Percentiles rank a stretch among this genome's conserved stretches.
Conservation (phyloP, 495 filamentous ascomycete species). For the Bacidia gigantensis region DNA sequence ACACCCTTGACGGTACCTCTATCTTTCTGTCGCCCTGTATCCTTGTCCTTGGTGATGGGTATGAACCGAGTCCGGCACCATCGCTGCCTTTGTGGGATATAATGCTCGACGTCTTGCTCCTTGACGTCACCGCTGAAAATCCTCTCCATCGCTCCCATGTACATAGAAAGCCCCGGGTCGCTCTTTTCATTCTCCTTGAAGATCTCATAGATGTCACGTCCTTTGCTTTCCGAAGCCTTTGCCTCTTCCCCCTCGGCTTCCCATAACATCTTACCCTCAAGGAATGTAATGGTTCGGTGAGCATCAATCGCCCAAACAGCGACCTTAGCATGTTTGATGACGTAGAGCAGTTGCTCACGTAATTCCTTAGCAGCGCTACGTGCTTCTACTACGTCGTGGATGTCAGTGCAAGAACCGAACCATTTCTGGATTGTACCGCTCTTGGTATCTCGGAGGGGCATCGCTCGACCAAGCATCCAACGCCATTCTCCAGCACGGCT, state of each 20-base stretch:
- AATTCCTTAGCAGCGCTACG: slow-evolving; percentile 43
- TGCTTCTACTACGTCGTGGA: slow-evolving; percentile 36
- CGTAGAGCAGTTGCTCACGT: slow-evolving; percentile 48
- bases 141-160: slow-evolving; percentile 38
- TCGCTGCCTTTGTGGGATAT: slow-evolving; percentile 32
- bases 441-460: slow-evolving; percentile 45
- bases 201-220: slow-evolving; percentile 44
- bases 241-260: slow-evolving; percentile 21
- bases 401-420: slow-evolving; percentile 40
- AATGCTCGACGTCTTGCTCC: slow-evolving; percentile 38
- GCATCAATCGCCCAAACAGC: slow-evolving; percentile 54
- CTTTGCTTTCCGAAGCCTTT: slow-evolving; percentile 31
- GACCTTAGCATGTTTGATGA: slow-evolving; percentile 53
- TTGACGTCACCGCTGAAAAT: slow-evolving; percentile 39
- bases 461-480: slow-evolving; percentile 56
- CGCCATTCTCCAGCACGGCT: slow-evolving; percentile 49
- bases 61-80: slow-evolving; percentile 55
- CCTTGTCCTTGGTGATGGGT: slow-evolving; percentile 39
- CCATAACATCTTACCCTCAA: slow-evolving; percentile 49
- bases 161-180: slow-evolving; percentile 28
- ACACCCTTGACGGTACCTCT: slow-evolving; percentile 44
- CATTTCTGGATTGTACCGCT: slow-evolving; percentile 53
- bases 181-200: slow-evolving; percentile 27
- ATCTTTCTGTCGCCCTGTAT: slow-evolving; percentile 29
- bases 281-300: slow-evolving; percentile 40